Base-by-base conservation (phyloP, 176 grass and related monocot species). In the Echinochloa phyllopogon region DNA sequence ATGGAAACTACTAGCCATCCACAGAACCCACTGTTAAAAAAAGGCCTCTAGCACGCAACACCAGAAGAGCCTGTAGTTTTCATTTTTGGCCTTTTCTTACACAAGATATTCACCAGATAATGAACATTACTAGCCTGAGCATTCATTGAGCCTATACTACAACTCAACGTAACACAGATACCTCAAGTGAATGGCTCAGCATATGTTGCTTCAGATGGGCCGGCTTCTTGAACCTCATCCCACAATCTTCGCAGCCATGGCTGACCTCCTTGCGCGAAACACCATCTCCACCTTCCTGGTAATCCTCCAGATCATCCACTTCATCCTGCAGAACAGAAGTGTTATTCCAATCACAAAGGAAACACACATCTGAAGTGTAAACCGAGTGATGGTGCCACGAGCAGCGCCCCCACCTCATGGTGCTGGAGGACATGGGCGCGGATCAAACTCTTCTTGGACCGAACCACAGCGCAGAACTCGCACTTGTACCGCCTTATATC, bases 121-220 rank as follows among this genome's bases (percentile, higher is more conserved):
- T 4, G 1, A 61, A 47, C 42, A 65, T 16, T 2, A 27, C 12
- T 18, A 27, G n/a, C 27, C 27, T 8, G 2, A 29, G 9, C 58
- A 86, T 74, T 52, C 38, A 29, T 4, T 5, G 4, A 85, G 39
- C 5, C 6, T 10, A 72, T 8, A 33, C 39, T 4, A 63, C 21
- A 84, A 75, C 20, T 10, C 40, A 20, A 27, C 10, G 53, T 16
- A 24, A 79, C 14, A 2, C n/a, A 21, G 74, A 59, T 79, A 92
- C 93, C 93, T 95, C 93, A 36, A 13, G 27, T 1, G 90, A 88
- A 65, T 95, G 93, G 75, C 93, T 92, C 69, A 74, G 90, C 90
- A 88, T 88, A 81, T 95, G 93, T n/a, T 95, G 93, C 85, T 81
- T 95, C 79, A 95, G 64, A 86, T 95, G 85, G 2, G 85, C 87